Percentiles rank a stretch among this genome's conserved stretches.
Evolutionary conservation across 139 green algal genomes (phyloP).

Genomic region (Deuterostichococcus epilithicus): DNA sequence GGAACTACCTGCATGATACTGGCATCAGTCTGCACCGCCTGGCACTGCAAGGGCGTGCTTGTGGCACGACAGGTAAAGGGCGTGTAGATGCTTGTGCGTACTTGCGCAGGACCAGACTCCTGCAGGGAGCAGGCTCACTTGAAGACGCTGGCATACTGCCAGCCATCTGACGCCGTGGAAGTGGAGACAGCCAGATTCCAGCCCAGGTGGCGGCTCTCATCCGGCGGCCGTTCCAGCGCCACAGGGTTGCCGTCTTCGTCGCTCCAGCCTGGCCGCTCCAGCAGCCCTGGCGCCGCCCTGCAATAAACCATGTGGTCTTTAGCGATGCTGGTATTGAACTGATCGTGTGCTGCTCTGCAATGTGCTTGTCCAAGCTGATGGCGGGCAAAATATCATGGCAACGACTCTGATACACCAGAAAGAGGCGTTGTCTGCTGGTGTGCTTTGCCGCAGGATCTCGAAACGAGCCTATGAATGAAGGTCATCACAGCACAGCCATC

Average conservation of each 20-base stretch:
- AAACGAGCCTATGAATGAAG: too few species aligned
- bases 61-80: background rate
- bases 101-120: background rate
- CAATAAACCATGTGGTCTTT: background rate
- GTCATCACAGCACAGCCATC: too few species aligned
- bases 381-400: background rate
- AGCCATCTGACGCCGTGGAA: conserved; percentile 40
- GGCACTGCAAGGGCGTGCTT: background rate
- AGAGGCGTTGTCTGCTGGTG: too few species aligned
- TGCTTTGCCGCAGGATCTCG: too few species aligned
- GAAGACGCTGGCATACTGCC: conserved; percentile 49
- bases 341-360: background rate
- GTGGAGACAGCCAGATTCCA: conserved; percentile 26
- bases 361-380: background rate
- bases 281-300: conserved; percentile 27
- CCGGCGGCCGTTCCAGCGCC: background rate
- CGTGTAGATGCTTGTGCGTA: background rate
- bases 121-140: conserved; percentile 17
- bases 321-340: background rate
- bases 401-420: too few species aligned
- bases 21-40: background rate
- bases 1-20: background rate
- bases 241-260: conserved; percentile 19
- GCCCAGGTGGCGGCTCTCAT: background rate
- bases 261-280: conserved; percentile 43